A percentile compares a stretch with the other conserved stretches of the same genome.
These are phyloP conservation scores for Insectozyma bohioensis DNA, from an alignment of 1,139 yeast species.

Conservation along the genomic window DNA sequence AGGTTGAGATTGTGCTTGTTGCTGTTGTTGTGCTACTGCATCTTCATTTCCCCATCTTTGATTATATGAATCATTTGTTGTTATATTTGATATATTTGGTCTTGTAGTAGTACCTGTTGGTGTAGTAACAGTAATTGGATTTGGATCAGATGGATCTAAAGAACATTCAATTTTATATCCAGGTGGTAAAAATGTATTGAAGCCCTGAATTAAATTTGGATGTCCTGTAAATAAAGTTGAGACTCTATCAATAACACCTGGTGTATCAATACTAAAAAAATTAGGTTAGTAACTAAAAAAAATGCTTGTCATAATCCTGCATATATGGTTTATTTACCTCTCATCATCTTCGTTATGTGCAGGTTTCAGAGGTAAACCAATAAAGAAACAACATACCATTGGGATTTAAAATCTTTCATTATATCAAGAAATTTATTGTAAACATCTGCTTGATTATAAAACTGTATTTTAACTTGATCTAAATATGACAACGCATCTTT, in stretches of 20 bases:
- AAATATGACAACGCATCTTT: constrained; percentile 93
- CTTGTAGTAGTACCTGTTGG: constrained; percentile 87
- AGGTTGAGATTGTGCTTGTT: constrained; percentile 14
- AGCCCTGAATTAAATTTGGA: constrained; percentile 91
- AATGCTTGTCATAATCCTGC: constrained; percentile 1
- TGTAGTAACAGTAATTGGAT: constrained; percentile 91
- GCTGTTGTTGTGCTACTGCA: constrained; percentile 11
- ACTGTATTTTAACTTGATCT: constrained; percentile 94
- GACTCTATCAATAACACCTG: constrained; percentile 96
- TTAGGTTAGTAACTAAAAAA: too few species aligned
- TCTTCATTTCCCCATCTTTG: constrained; percentile 28
- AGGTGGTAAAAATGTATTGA: constrained; percentile 94
- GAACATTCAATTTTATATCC: constrained; percentile 96
- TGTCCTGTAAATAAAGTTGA: constrained; percentile 89
- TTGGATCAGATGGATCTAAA: constrained; percentile 83
- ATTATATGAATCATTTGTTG: constrained; percentile 10
- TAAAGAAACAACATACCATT: constrained; percentile 57
- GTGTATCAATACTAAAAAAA: constrained; percentile 76
- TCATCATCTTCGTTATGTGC: constrained; percentile 4
- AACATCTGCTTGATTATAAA: constrained; percentile 89
- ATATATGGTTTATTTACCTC: too few species aligned
- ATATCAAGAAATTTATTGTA: constrained; percentile 94
- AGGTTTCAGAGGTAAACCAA: constrained; percentile 1
- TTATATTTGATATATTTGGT: constrained; percentile 44
- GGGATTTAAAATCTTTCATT: constrained; percentile 97